Percentiles rank a stretch among this genome's conserved stretches.
phyloP scores from a whole-genome alignment of 352 stramenopile species.

The Sclerospora graminicola region DNA sequence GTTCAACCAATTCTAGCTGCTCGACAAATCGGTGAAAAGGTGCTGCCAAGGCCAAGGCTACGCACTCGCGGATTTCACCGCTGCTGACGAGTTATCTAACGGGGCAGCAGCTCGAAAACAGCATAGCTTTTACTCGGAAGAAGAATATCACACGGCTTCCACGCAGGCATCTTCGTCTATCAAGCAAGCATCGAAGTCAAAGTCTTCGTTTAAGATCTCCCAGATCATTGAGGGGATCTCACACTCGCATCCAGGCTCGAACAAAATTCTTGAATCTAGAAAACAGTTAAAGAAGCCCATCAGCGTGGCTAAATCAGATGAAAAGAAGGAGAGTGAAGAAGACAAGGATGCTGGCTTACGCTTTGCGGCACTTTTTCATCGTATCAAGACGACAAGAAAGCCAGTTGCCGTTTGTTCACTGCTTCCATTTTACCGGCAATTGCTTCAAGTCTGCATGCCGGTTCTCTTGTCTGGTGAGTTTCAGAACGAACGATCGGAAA shows the following conservation, averaged over 20 bases:
- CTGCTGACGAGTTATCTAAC: slow-evolving; percentile 28
- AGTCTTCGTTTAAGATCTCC: slow-evolving; percentile 42
- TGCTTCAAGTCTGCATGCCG: slow-evolving; percentile 71
- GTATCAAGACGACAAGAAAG: slow-evolving; percentile 78
- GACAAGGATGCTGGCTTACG: slow-evolving; percentile 38
- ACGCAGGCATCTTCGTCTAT: slow-evolving; percentile 10
- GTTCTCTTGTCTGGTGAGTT: slow-evolving; percentile 60
- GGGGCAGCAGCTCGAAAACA: slow-evolving; percentile 44
- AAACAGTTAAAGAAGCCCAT: slow-evolving; percentile 4
- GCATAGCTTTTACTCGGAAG: slow-evolving; percentile 70
- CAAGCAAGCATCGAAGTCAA: slow-evolving; percentile 21
- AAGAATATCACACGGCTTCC: slow-evolving; percentile 28
- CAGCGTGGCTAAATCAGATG: background rate
- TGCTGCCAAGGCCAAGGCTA: slow-evolving; percentile 39
- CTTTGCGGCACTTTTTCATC: slow-evolving; percentile 60
- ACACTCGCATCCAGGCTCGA: slow-evolving; percentile 32
- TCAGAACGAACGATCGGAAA: slow-evolving; percentile 39
- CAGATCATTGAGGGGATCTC: slow-evolving; percentile 56
- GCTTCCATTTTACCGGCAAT: slow-evolving; percentile 72
- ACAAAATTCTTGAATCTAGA: slow-evolving; percentile 8
- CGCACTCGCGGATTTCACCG: slow-evolving; percentile 35
- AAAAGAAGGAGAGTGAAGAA: slow-evolving; percentile 39
- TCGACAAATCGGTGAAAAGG: slow-evolving; percentile 51
- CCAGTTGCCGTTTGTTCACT: slow-evolving; percentile 56
- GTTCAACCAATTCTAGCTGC: slow-evolving; percentile 9